phyloP scores from a whole-genome alignment of 78 protist genomes.

The Corallochytrium limacisporum region DNA sequence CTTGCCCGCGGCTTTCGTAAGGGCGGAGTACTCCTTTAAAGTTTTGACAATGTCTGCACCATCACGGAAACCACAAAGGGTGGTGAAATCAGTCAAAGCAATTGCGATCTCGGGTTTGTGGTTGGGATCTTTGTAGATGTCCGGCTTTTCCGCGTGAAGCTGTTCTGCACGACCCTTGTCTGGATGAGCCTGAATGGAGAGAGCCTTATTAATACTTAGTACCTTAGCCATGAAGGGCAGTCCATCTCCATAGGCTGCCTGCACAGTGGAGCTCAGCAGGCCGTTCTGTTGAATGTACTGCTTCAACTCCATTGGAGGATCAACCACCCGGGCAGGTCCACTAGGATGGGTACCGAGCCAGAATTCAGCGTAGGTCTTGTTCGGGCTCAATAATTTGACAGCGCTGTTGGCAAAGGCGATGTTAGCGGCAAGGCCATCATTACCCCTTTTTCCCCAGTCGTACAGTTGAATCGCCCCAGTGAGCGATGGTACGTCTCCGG shows the following conservation, averaged over 20 bases:
- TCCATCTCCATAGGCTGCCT: background rate
- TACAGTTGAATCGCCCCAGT: too few species aligned
- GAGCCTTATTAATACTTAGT: conserved; percentile 66
- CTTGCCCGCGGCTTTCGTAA: too few species aligned
- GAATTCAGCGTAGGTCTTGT: conserved; percentile 61
- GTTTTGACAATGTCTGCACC: too few species aligned
- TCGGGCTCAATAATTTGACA: too few species aligned
- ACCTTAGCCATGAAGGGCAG: conserved; percentile 90
- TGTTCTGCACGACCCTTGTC: conserved; percentile 60
- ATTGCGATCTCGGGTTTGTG: conserved; percentile 91
- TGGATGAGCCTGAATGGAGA: conserved; percentile 92
- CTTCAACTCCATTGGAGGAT: background rate
- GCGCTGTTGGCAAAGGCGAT: too few species aligned
- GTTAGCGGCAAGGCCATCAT: too few species aligned
- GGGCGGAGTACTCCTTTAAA: too few species aligned
- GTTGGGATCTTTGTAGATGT: conserved; percentile 71
- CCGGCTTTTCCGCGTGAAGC: conserved; percentile 52
- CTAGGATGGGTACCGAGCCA: conserved; percentile 96
- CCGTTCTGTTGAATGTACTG: background rate
- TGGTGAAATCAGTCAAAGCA: conserved; percentile 78
- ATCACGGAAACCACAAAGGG: conserved; percentile 34
- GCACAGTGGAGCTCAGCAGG: background rate
- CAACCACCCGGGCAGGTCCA: conserved; percentile 40
- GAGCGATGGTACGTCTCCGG: too few species aligned
- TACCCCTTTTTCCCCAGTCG: too few species aligned